phyloP scores from a whole-genome alignment of 2,329 filamentous ascomycete species.

The Aspergillus pseudotamarii region DNA sequence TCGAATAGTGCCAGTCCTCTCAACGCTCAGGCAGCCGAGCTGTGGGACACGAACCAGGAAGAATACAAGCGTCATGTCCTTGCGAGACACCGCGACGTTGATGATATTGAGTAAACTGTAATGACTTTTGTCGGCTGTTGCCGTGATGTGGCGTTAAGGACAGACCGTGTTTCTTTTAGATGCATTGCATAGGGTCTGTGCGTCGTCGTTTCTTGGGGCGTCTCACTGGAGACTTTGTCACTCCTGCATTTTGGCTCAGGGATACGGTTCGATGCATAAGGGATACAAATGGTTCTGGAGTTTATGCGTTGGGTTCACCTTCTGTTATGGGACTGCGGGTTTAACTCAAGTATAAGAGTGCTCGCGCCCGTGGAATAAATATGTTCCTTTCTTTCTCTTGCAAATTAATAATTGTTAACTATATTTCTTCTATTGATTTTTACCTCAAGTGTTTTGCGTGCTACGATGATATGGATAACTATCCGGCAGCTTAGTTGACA shows the following conservation, averaged over 20 bases:
- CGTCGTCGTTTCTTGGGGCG: conserved; percentile 3
- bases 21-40: conserved; percentile 92
- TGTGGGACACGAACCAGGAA: conserved; percentile 86
- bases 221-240: not conserved
- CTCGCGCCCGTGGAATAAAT: not conserved
- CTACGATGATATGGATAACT: not conserved
- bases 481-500: not conserved
- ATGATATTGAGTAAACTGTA: conserved; percentile 44
- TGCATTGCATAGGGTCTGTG: conserved; percentile 10
- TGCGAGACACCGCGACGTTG: conserved; percentile 62
- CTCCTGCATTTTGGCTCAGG: conserved; percentile 4
- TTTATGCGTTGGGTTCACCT: conserved; percentile 15
- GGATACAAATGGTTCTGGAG: conserved; percentile 18
- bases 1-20: conserved; percentile 77
- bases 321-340: conserved; percentile 5
- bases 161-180: conserved; percentile 1
- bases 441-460: not conserved
- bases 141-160: conserved; percentile 7
- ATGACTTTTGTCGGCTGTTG: not conserved
- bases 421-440: too few relatives aligned
- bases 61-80: conserved; percentile 82
- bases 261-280: conserved; percentile 13
- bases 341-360: conserved; percentile 1
- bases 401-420: not conserved
- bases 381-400: not conserved